These are phyloP conservation scores for Cutaneotrichosporon cavernicola DNA, from an alignment of 1,284 basidiomycete genomes.

Conservation along the genomic window DNA sequence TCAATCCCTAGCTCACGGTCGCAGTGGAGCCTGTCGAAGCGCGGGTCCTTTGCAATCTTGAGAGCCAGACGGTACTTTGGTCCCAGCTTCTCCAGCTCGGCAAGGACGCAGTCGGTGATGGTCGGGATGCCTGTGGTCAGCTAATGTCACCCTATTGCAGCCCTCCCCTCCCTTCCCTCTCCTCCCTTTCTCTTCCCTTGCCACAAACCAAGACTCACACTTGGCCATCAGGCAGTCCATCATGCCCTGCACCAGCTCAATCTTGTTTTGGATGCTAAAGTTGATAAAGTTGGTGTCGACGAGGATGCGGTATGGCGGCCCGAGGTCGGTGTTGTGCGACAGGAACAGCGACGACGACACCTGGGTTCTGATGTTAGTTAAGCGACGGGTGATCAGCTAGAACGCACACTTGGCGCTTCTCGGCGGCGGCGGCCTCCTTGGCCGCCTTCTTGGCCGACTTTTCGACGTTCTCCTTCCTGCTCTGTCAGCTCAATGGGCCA, in stretches of 20 bases:
- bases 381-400: background rate
- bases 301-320: constrained; percentile 93
- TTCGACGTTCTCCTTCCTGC: constrained; percentile 56
- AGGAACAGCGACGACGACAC: constrained; percentile 67
- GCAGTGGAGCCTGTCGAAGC: constrained; percentile 91
- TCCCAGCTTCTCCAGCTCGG: constrained; percentile 95
- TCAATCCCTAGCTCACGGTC: constrained; percentile 52
- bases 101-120: constrained; percentile 97
- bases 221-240: constrained; percentile 99
- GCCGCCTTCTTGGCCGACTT: constrained; percentile 55
- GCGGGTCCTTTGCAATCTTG: constrained; percentile 92
- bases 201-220: constrained; percentile 61
- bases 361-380: constrained; percentile 28
- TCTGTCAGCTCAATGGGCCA: constrained; percentile 15
- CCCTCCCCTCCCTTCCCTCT: background rate
- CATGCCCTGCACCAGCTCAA: constrained; percentile 95
- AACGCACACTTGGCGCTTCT: constrained; percentile 37
- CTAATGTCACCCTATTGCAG: background rate
- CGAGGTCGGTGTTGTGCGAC: constrained; percentile 91
- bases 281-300: constrained; percentile 99
- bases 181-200: background rate
- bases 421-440: constrained; percentile 54
- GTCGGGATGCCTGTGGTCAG: constrained; percentile 80
- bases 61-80: constrained; percentile 93
- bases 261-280: constrained; percentile 95